Base-by-base conservation (phyloP, 441 rosid species). In the Erodium moschatum region DNA sequence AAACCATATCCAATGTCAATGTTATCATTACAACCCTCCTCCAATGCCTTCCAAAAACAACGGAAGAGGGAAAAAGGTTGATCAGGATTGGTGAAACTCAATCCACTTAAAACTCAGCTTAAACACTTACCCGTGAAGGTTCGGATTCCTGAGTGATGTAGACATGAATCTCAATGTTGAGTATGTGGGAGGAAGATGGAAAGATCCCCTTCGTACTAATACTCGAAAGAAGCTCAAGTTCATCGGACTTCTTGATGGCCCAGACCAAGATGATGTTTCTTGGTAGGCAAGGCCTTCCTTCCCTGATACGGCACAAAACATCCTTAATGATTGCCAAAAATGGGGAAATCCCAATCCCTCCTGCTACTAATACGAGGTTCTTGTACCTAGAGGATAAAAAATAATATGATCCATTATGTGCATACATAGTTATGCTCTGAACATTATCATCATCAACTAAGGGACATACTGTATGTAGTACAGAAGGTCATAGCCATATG, bases 281-380 rank as follows among this genome's bases (percentile, higher is more conserved):
- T 2, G 95, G 92, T 67, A 81, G 77, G 78, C 97, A 92, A 13
- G 84, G 80, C 66, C 70, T 83, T 11, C 85, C 92, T 74, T 87
- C 86, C 54, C 80, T 81, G 42, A 82, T 56, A 10, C 95, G 84
- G 74, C 85, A 95, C 74, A 85, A 71, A 76, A 92, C 75, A 69
- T 92, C 96, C 48, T 90, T 87, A 76, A 92, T 13, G 76, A 92
- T 79, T 42, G 95, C 95, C 46, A 92, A 68, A 81, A 92, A 92
- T 0, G 97, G 97, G 13, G 97, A 87, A 74, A 92, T 87, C 60
- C 96, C 97, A 38, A 88, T 87, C 58, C 97, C 96, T 69, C 98
- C 98, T 1, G 98, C 96, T 21, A 92, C 90, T 70, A 92, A 74
- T 65, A 92, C 73, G 44, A 92, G 83, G 80, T 88, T 86, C 77